Conservation (phyloP, 257 asterid genomes). For the Solanum infundibuliforme region DNA sequence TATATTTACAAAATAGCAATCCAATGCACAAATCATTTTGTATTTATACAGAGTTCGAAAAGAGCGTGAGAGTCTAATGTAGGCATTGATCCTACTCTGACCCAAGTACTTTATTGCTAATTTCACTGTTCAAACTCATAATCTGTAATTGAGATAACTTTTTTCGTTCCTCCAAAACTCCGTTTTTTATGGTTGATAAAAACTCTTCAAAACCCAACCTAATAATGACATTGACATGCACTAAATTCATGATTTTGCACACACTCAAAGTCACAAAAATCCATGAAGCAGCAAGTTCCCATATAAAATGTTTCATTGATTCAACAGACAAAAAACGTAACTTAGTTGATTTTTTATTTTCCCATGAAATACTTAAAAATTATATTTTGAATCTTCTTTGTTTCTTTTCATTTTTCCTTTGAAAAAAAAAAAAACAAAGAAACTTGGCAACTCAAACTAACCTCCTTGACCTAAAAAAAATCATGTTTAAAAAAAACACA, state of each 20-base stretch:
- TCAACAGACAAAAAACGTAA: not conserved
- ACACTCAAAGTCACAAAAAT: not conserved
- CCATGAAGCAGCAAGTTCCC: not conserved
- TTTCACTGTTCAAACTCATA: fast-evolving
- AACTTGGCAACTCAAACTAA: not conserved
- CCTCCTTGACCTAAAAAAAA: not conserved
- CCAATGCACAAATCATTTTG: not conserved
- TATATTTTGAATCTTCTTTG: not conserved
- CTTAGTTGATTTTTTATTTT: not conserved
- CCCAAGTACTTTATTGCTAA: not conserved
- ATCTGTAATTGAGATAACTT: not conserved
- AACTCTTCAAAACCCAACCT: not conserved
- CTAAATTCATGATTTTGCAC: not conserved
- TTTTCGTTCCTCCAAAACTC: not conserved
- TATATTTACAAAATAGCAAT: not conserved
- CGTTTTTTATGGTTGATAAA: not conserved
- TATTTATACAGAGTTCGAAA: not conserved
- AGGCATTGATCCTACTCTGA: not conserved
- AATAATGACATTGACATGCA: not conserved
- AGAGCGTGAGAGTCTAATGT: not conserved
- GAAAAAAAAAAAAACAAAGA: not conserved
- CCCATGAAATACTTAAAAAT: not conserved
- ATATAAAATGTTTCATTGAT: not conserved
- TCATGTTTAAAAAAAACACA: not conserved
- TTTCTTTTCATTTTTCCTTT: too few species aligned